Evolutionary conservation across 2,329 filamentous ascomycete species (phyloP), one percentile per base, ranked within the genome.

Genomic region (Sphaceloma murrayae): DNA sequence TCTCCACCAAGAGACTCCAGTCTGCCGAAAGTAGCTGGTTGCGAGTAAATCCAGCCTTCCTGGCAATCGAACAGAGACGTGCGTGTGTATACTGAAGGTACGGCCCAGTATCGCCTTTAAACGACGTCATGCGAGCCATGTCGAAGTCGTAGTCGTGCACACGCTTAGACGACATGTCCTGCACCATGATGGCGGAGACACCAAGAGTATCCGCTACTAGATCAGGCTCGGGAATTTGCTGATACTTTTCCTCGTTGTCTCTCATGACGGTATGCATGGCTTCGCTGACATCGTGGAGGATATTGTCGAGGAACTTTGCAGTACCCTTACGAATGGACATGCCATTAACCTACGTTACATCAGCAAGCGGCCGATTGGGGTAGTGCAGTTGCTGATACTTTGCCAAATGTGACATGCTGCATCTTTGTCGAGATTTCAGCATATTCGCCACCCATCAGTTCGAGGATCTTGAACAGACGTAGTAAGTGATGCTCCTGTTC

Each of bases 201-300:
- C 89, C 91, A 2, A 96, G 75, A 9, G 77, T 85, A 66, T 96
- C 91, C 49, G 91, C 86, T 6, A 80, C 82, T 44, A 77, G 74
- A 45, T 78, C 79, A 0, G 89, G 89, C 61, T 96, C 72, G 57
- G 80, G 83, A 14, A 98, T 80, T 64, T 95, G 87, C 46, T 78
- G 67, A 65, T 96, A 98, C 70, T 98, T 98, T 58, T 75, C 72
- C 56, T 83, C 74, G 63, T 96, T 96, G 68, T 82, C 82, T 64
- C 70, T 78, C 89, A 98, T 98, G 43, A 93, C 85, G 49, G 94
- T 85, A 70, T 96, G 89, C 89, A 98, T 98, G 66, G 87, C 85
- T 45, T 95, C 88, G 56, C 78, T 80, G 5, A 91, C 86, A 27
- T 65, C 59, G 46, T 64, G 60, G 33, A 72, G 57, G 47, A 69